phyloP scores from a whole-genome alignment of 2,329 filamentous ascomycete genomes.

The Tolypocladium amazonense region DNA sequence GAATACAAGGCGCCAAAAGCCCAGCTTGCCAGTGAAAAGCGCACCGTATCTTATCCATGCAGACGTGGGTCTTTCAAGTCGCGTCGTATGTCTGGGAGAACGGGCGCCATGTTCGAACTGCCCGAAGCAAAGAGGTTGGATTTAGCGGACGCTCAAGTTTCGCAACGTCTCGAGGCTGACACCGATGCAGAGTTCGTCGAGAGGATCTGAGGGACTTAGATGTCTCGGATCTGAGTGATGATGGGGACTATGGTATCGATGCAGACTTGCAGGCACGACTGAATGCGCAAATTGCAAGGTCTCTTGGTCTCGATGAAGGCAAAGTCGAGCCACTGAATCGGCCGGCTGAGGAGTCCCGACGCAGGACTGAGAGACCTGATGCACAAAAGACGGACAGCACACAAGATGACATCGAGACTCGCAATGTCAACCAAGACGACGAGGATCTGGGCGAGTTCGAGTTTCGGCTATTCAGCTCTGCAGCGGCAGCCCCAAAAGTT shows the following conservation, averaged over 20 bases:
- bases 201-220: constrained; percentile 37
- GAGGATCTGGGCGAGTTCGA: constrained; percentile 33
- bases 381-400: constrained; percentile 1
- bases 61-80: not conserved
- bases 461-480: constrained; percentile 46
- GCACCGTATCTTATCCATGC: not conserved
- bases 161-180: not conserved
- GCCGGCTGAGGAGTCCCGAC: not conserved
- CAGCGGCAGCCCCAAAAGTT: constrained; percentile 35
- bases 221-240: constrained; percentile 11
- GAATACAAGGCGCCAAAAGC: not conserved
- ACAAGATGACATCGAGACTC: not conserved
- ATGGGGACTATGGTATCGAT: constrained; percentile 21
- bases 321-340: not conserved
- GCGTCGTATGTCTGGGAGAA: not conserved
- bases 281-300: constrained; percentile 35
- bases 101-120: constrained; percentile 16
- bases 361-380: not conserved
- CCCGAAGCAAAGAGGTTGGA: constrained; percentile 20
- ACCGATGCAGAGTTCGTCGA: constrained; percentile 36
- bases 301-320: constrained; percentile 29
- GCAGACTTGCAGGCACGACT: constrained; percentile 31
- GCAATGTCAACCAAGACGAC: constrained; percentile 13
- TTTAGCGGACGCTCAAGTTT: not conserved
- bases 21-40: not conserved